Evolutionary conservation across 192 early-diverging fungal genomes (phyloP).

Genomic region (Coemansia sp.): DNA sequence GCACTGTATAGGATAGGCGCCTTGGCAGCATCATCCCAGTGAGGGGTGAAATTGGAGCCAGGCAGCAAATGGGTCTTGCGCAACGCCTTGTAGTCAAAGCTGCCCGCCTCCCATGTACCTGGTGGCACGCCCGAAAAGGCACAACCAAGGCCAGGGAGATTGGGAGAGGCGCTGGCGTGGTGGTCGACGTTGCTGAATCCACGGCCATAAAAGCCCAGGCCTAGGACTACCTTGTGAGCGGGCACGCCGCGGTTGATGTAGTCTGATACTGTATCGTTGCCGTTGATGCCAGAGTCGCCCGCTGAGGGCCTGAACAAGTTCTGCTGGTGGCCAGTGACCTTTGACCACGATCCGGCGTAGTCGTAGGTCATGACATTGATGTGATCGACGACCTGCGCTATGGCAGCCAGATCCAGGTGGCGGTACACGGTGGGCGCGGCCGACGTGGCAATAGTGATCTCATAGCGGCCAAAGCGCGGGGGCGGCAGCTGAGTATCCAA

Average conservation of each 20-base stretch:
- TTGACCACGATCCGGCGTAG: conserved; percentile 66
- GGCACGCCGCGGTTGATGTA: conserved; percentile 76
- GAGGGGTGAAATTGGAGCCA: conserved; percentile 59
- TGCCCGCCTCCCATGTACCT: conserved; percentile 88
- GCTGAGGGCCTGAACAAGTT: conserved; percentile 69
- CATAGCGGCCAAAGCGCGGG: conserved; percentile 55
- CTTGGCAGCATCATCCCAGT: conserved; percentile 74
- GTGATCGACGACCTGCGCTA: conserved; percentile 65
- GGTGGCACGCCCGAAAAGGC: conserved; percentile 69
- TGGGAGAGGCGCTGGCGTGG: conserved; percentile 30
- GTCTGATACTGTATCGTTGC: conserved; percentile 65
- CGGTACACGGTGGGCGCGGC: conserved; percentile 64
- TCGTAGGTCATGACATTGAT: conserved; percentile 97
- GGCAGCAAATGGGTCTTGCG: conserved; percentile 48
- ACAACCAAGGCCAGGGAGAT: conserved; percentile 57
- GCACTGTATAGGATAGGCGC: conserved; percentile 83
- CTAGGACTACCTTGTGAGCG: conserved; percentile 81
- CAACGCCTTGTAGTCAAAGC: conserved; percentile 86
- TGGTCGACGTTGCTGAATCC: conserved; percentile 82
- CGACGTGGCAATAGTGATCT: conserved; percentile 69
- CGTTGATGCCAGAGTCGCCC: conserved; percentile 60
- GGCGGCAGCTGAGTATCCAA: conserved; percentile 55
- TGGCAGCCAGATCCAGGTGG: conserved; percentile 59
- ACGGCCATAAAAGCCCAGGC: conserved; percentile 91
- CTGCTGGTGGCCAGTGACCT: conserved; percentile 79